Conservation (phyloP, 2,329 filamentous ascomycete genomes). For the Ophidiomyces ophidiicola region DNA sequence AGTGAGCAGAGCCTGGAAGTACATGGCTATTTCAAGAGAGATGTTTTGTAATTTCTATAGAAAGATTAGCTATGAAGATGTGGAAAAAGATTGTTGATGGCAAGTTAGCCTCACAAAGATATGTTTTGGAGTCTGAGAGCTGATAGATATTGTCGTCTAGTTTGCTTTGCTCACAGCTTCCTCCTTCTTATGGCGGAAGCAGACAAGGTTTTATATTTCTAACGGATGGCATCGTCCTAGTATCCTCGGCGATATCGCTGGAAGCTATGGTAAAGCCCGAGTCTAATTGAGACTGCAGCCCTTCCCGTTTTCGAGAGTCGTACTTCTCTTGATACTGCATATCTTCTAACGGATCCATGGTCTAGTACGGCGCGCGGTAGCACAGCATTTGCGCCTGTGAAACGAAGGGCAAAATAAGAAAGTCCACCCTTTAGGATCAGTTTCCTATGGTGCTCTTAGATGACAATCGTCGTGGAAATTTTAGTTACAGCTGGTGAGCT, state of each 20-base stretch:
- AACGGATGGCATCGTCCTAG: neutral
- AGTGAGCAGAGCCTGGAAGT: constrained; percentile 1
- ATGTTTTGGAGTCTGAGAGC: too few species aligned
- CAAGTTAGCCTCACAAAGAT: too few species aligned
- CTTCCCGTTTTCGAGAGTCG: neutral
- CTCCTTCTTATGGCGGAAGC: neutral
- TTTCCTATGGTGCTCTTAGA: too few species aligned
- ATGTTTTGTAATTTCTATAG: neutral
- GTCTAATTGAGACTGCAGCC: neutral
- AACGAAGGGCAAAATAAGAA: too few species aligned
- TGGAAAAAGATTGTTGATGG: too few species aligned
- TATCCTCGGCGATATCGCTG: constrained; percentile 3
- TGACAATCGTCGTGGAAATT: too few species aligned
- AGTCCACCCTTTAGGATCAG: too few species aligned
- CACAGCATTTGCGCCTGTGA: too few species aligned
- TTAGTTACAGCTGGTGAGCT: too few species aligned
- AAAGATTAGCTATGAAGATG: neutral
- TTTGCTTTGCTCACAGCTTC: neutral
- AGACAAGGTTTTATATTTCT: neutral
- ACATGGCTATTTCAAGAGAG: neutral
- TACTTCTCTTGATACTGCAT: neutral
- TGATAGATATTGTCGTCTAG: neutral
- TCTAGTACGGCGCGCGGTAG: too few species aligned
- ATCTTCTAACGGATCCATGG: too few species aligned
- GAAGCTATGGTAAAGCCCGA: neutral